These are phyloP conservation scores for Dichomitus squalens DNA, from an alignment of 1,284 basidiomycete genomes.

Conservation along the genomic window DNA sequence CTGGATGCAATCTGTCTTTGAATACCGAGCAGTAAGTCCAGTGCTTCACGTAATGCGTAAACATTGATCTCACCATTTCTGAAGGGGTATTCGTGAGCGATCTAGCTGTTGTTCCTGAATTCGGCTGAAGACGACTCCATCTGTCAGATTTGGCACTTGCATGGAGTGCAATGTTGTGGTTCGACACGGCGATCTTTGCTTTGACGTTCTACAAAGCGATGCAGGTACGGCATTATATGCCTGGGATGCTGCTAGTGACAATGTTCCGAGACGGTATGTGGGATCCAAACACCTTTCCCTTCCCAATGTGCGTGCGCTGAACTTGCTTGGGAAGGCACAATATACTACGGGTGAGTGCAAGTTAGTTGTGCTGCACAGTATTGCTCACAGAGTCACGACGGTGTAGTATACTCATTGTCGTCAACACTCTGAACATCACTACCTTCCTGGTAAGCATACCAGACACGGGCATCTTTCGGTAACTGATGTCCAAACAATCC, in stretches of 20 bases:
- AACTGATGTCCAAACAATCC: background rate
- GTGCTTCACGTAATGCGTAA: too few relatives aligned
- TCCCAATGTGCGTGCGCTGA: background rate
- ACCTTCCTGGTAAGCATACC: background rate
- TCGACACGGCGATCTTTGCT: conserved; percentile 15
- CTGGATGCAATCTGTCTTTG: conserved; percentile 16
- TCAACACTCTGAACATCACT: conserved; percentile 1
- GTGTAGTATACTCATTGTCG: background rate
- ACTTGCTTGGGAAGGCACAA: background rate
- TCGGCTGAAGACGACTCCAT: background rate
- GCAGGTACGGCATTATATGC: conserved; percentile 9
- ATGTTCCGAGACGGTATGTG: conserved; percentile 22
- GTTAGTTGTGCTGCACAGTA: background rate
- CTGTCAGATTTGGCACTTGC: conserved; percentile 15
- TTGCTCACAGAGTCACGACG: background rate
- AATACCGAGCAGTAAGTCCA: conserved; percentile 12
- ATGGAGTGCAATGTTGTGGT: conserved; percentile 17
- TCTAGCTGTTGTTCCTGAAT: too few relatives aligned
- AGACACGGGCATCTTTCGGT: background rate
- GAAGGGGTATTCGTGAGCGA: conserved; percentile 19
- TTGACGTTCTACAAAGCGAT: conserved; percentile 20
- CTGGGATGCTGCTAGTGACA: conserved; percentile 13
- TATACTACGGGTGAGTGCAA: conserved; percentile 6
- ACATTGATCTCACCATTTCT: background rate
- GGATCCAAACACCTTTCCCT: background rate